A percentile compares a stretch with the other conserved stretches of the same genome.
phyloP scores from a whole-genome alignment of 1,284 basidiomycete genomes.

The Ustilago vetiveriae region DNA sequence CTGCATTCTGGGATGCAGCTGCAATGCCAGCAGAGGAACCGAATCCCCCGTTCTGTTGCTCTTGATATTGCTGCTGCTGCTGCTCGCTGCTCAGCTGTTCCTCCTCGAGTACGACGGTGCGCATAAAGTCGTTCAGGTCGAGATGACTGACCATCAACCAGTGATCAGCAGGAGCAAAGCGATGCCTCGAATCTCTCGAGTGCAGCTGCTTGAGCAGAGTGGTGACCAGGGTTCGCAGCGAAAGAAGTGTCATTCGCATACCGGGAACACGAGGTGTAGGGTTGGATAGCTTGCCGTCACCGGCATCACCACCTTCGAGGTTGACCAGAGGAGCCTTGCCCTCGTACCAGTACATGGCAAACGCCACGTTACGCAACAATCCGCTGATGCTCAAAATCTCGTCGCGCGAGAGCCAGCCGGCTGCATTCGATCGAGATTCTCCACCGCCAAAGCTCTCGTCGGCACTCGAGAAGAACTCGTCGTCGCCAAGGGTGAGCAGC shows the following conservation, averaged over 20 bases:
- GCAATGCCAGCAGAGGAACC: background rate
- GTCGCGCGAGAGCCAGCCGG: constrained; percentile 76
- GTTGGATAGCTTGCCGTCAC: background rate
- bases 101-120: constrained; percentile 77
- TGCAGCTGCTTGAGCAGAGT: constrained; percentile 63
- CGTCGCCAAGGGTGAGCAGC: constrained; percentile 90
- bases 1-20: background rate
- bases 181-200: constrained; percentile 52
- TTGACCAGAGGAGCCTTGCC: constrained; percentile 45
- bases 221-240: constrained; percentile 53
- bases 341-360: constrained; percentile 81
- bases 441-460: constrained; percentile 11
- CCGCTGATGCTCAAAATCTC: constrained; percentile 79
- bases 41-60: constrained; percentile 1
- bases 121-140: constrained; percentile 85
- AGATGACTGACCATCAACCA: constrained; percentile 81
- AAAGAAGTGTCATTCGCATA: constrained; percentile 44
- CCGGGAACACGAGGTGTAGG: constrained; percentile 45
- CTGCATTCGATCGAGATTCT: constrained; percentile 13
- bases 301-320: constrained; percentile 17
- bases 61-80: constrained; percentile 22
- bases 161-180: constrained; percentile 71
- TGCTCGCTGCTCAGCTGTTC: constrained; percentile 50
- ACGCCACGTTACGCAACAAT: constrained; percentile 80
- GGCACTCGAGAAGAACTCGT: constrained; percentile 83